A percentile compares a stretch with the other conserved stretches of the same genome.
phyloP scores from a whole-genome alignment of 139 green algal species.

The Tetraselmis striata region DNA sequence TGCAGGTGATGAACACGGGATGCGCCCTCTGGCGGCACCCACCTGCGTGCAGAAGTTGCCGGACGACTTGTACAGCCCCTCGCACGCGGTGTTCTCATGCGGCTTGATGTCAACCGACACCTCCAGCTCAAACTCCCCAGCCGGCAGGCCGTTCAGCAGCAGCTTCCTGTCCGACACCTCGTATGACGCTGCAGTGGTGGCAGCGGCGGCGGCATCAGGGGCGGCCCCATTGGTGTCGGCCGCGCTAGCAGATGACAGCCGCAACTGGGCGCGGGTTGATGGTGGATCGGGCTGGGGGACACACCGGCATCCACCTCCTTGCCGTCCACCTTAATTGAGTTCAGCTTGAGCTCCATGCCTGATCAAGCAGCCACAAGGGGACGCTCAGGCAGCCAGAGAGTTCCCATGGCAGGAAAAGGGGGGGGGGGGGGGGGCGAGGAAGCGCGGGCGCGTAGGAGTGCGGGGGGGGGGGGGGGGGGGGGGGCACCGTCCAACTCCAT shows the following conservation, averaged over 20 bases:
- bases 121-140: conserved; percentile 50
- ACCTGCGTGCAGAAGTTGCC: conserved; percentile 89
- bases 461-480: too few species aligned
- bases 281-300: neutral
- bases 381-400: too few species aligned
- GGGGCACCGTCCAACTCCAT: neutral
- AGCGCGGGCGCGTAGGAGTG: too few species aligned
- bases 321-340: neutral
- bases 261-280: too few species aligned
- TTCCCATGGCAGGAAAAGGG: neutral
- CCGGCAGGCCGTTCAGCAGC: conserved; percentile 14
- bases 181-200: neutral
- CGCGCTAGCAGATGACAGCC: too few species aligned
- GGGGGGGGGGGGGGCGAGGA: too few species aligned
- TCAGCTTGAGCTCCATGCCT: neutral
- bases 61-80: conserved; percentile 90
- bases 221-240: too few species aligned
- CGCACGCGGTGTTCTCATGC: conserved; percentile 87
- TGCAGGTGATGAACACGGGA: too few species aligned
- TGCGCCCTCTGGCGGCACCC: too few species aligned
- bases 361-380: neutral
- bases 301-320: neutral
- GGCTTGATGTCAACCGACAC: conserved; percentile 68
- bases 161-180: neutral
- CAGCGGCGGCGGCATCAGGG: too few species aligned